phyloP scores from a whole-genome alignment of 1,284 basidiomycete genomes.

The Testicularia cyperi region DNA sequence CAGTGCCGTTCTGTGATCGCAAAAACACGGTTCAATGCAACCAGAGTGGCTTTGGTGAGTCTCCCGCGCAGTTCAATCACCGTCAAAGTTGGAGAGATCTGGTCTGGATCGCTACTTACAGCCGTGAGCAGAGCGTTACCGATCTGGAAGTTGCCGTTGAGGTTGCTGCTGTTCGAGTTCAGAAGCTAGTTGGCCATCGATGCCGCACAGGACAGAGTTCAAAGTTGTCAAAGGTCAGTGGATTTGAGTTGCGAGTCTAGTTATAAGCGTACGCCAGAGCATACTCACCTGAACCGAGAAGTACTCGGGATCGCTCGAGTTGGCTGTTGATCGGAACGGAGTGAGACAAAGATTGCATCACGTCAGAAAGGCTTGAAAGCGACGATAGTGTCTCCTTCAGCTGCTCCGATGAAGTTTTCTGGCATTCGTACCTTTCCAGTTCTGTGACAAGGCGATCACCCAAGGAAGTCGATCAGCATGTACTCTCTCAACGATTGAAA shows the following conservation, averaged over 20 bases:
- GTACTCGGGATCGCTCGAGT: conserved; percentile 33
- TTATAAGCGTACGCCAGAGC: not conserved
- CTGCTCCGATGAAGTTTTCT: too few species aligned
- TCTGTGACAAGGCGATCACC: too few species aligned
- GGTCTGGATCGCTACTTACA: not conserved
- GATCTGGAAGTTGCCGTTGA: conserved; percentile 48
- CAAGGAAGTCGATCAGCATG: too few species aligned
- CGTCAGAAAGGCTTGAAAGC: too few species aligned
- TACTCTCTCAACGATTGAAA: too few species aligned
- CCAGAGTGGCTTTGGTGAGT: not conserved
- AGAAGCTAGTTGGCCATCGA: conserved; percentile 38
- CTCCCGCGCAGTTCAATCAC: too few species aligned
- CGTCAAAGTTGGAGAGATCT: too few species aligned
- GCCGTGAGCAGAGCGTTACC: conserved; percentile 37
- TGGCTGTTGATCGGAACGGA: conserved; percentile 9
- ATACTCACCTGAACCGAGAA: conserved; percentile 28
- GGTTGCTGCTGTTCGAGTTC: conserved; percentile 29
- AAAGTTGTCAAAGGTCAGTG: not conserved
- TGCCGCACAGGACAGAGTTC: not conserved
- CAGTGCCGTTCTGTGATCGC: conserved; percentile 18
- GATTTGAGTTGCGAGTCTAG: not conserved
- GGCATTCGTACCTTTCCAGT: conserved; percentile 40
- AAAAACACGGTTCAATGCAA: not conserved
- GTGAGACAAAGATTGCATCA: too few species aligned
- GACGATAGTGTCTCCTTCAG: too few species aligned